Evolutionary conservation across 352 stramenopile species (phyloP).

Genomic region (Blastocystis sp.): DNA sequence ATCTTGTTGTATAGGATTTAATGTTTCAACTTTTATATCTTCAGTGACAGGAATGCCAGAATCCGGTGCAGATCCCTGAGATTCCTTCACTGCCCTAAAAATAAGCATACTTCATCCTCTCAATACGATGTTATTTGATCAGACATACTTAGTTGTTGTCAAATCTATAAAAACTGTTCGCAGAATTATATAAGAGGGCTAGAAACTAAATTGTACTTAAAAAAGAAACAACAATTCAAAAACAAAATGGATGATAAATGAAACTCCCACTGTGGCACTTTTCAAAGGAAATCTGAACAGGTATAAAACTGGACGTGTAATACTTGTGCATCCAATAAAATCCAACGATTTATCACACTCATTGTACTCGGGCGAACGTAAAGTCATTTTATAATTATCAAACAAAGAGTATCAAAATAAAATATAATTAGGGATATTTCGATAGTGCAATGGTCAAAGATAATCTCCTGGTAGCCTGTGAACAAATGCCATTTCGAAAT

Average conservation of each 20-base stretch:
- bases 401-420: not conserved
- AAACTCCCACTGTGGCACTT: constrained; percentile 43
- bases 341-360: not conserved
- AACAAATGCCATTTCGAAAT: not conserved
- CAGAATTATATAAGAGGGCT: not conserved
- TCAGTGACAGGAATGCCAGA: not conserved
- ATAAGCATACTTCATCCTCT: not conserved
- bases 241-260: not conserved
- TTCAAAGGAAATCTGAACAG: constrained; percentile 59
- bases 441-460: not conserved
- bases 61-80: not conserved
- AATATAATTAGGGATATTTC: not conserved
- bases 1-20: not conserved
- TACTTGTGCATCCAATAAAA: constrained; percentile 8
- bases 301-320: not conserved
- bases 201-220: not conserved
- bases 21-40: not conserved
- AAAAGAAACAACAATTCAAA: constrained; percentile 29
- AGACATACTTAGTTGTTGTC: not conserved
- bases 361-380: not conserved
- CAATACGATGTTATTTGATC: not conserved
- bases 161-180: not conserved
- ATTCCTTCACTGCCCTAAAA: not conserved
- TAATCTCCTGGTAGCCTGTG: not conserved
- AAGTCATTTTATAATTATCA: not conserved